Evolutionary conservation across 352 stramenopile genomes (phyloP), one percentile per base, ranked within the genome.

Genomic region (Aphanomyces cochlioides): DNA sequence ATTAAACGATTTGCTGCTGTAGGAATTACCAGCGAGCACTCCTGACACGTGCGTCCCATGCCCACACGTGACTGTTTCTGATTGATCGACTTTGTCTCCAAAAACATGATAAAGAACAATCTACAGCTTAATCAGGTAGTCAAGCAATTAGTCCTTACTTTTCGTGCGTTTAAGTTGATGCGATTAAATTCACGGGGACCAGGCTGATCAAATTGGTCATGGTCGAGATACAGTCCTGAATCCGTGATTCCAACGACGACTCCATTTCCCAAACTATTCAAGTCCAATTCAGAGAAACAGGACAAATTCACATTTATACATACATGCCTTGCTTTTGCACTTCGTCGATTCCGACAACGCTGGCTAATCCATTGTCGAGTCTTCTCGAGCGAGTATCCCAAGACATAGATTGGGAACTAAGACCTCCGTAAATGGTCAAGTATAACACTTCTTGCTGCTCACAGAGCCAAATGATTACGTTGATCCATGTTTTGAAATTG

Each of bases 11-110:
- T 81, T 74, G 8, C 79, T 79, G 41, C 80, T 93, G 39, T 79
- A 87, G 41, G 86, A 93, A 21, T 80, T 90, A 4, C 90, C 90
- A 7, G 82, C 84, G 3, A 93, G 61, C 6, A 95, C 85, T 0
- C 90, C 90, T 2, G 85, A 74, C 15, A 97, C 89, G 66, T 97
- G 90, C 3, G 90, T 97, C 4, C 90, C 90, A 69, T 97, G 90
- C 13, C 89, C 90, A 64, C 86, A 93, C 15, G 76, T 83, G 12
- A 90, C 77, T 3, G 80, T 78, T 40, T 90, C 84, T 0, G 80
- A 78, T 72, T 93, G 80, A 60, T 93, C 86, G 7, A 75, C 75
- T 41, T 69, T 67, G 58, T 93, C 85, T 40, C 82, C 83, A 84
- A 82, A 90, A 1, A 75, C 78, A 72, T 93, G 88, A 74, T 93